Evolutionary conservation across 179 eudicot genomes (phyloP), one percentile per base, ranked within the genome.

Genomic region (Gypsophila paniculata): DNA sequence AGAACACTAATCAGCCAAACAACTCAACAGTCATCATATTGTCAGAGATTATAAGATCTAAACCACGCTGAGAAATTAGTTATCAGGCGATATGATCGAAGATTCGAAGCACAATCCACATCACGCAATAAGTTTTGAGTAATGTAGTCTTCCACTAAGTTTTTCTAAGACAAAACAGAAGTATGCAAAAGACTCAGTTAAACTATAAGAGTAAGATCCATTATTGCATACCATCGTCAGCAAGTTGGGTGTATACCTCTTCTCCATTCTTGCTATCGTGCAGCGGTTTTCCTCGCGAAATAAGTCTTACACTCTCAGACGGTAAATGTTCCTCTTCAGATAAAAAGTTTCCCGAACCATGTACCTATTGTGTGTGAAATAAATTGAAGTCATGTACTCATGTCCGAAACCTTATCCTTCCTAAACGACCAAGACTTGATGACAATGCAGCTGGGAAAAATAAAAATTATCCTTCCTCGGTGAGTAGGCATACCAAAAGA

Each of bases 261-360:
- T 86, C 82, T 67, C 89, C 91, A 71, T 81, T 71, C 69, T 82
- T 73, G 80, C 73, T 75, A 78, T 89, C 99, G 64, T 79, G 80
- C 84, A 94, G 82, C 57, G 87, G 90, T 61, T 77, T 87, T 39
- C 99, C 99, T 39, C 74, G 81, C 39, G 80, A 81, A 75, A 94
- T 82, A 79, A 94, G 94, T 80, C 84, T 89, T 81, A 94, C 73
- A 52, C 81, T 82, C 44, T 88, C 92, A 46, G 83, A 36, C 25
- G 91, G 92, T 63, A 87, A 72, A 46, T 74, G 76, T 60, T 78
- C 69, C 64, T 68, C 83, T 58, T 70, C 90, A 63, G 92, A 92
- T 81, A 94, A 72, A 79, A 88, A 39, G 74, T 83, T 88, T 75
- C 92, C 85, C 88, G 91, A 84, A 73, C 86, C 91, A 75, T 72